Evolutionary conservation across 179 eudicot species (phyloP), one percentile per base, ranked within the genome.

Genomic region (Corrigiola litoralis): DNA sequence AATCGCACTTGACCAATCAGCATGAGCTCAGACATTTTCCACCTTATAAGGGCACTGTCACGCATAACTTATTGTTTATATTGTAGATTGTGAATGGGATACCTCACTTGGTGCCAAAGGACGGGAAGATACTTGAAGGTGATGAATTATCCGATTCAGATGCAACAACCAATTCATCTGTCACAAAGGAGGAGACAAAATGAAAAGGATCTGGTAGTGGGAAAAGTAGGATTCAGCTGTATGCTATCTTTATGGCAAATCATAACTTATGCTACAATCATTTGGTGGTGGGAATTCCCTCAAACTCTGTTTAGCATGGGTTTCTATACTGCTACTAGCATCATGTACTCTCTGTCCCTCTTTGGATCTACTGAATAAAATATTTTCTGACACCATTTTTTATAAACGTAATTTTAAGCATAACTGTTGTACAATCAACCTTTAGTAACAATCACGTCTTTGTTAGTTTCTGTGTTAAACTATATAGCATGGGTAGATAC

Each of bases 41-140:
- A 0, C 25, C 24, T 4, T 13, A 7, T n/a, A 18, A 17, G 20
- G 2, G 59, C 45, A 21, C 29, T 17, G 27, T 38, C 29, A 61
- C n/a, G 5, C 51, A 16, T 41, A 25, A 33, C 61, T 38, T n/a
- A 4, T 28, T 61, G 2, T 33, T 23, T 67, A 13, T 52, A 5
- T 25, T 45, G 65, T 58, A 88, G 97, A 83, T 89, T 51, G 83
- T 85, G 50, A 79, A 89, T 70, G 97, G 97, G 29, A 87, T 91
- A 59, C 96, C 96, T 54, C 71, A 82, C 75, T 94, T 91, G 54
- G 89, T 83, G 66, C 96, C 97, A 0, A 76, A 68, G 55, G 96
- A 89, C 33, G 97, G 96, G 34, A 84, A 84, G 80, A 79, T 89
- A 61, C 76, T 91, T 2, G 88, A 84, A 44, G 61, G 68, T 5